These are phyloP conservation scores for Dicorynia guianensis DNA, from an alignment of 306 rosid genomes.

Conservation along the genomic window DNA sequence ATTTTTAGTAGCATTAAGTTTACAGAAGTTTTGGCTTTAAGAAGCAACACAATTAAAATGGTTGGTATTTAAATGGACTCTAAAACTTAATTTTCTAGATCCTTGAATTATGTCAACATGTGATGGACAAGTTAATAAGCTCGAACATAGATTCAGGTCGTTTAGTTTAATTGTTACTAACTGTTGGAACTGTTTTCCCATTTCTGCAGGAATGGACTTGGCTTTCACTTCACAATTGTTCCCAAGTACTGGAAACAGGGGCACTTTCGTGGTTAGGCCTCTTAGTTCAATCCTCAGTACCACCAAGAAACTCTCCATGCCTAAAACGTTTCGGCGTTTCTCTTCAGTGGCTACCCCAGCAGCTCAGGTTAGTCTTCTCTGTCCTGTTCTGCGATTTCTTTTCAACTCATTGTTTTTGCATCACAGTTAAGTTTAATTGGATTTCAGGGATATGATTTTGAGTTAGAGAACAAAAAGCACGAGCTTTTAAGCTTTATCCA, in stretches of 20 bases:
- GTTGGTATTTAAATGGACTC: not conserved
- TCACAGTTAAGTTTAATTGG: not conserved
- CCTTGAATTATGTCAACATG: too few relatives aligned
- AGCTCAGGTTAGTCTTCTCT: constrained; percentile 49
- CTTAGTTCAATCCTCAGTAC: constrained; percentile 16
- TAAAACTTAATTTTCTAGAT: not conserved
- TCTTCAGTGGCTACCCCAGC: constrained; percentile 44
- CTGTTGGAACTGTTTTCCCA: constrained; percentile 7
- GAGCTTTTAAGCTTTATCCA: constrained; percentile 64
- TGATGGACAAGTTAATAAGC: not conserved
- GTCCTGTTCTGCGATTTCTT: not conserved
- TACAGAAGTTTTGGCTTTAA: not conserved
- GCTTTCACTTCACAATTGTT: constrained; percentile 42
- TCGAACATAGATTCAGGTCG: not conserved
- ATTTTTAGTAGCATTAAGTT: not conserved
- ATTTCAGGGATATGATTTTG: constrained; percentile 58
- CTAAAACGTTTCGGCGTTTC: constrained; percentile 35
- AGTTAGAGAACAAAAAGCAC: constrained; percentile 71
- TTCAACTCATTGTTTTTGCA: not conserved
- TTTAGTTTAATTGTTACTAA: not conserved
- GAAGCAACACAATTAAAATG: not conserved
- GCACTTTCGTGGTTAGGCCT: constrained; percentile 36
- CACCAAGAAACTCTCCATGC: constrained; percentile 35
- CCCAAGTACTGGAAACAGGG: constrained; percentile 40
- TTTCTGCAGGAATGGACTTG: constrained; percentile 49